Conservation (phyloP, 2,329 filamentous ascomycete genomes). For the Gaeumannomyces tritici region DNA sequence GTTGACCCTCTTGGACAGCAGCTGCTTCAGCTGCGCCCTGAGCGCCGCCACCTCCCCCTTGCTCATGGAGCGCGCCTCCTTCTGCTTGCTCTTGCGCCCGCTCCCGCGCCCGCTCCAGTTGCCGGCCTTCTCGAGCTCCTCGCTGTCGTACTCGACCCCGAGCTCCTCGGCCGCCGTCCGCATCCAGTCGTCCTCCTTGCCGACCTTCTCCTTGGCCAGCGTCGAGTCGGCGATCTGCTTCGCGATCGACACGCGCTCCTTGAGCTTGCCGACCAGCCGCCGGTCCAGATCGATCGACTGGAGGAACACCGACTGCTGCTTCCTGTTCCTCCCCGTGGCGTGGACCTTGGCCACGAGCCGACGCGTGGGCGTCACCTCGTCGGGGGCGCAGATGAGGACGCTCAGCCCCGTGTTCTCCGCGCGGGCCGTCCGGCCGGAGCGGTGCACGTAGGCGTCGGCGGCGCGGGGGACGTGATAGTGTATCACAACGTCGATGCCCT, state of each 20-base stretch:
- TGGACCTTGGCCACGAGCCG: slow-evolving; percentile 85
- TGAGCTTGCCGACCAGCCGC: slow-evolving; percentile 65
- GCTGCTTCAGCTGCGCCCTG: slow-evolving; percentile 60
- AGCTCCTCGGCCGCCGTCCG: slow-evolving; percentile 80
- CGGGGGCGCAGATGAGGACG: slow-evolving; percentile 80
- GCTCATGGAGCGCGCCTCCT: slow-evolving; percentile 53
- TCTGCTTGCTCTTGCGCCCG: slow-evolving; percentile 65
- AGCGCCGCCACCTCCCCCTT: slow-evolving; percentile 66
- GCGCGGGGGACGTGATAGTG: slow-evolving; percentile 93
- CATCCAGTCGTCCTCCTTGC: slow-evolving; percentile 77
- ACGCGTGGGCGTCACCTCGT: slow-evolving; percentile 79
- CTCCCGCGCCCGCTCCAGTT: slow-evolving; percentile 59
- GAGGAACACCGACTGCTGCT: slow-evolving; percentile 46
- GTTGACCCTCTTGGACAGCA: slow-evolving; percentile 69
- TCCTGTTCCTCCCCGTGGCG: slow-evolving; percentile 37
- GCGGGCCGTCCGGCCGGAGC: slow-evolving; percentile 87
- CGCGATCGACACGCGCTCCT: slow-evolving; percentile 68
- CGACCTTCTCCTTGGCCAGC: slow-evolving; percentile 79
- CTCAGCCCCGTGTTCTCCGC: slow-evolving; percentile 69
- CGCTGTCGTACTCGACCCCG: slow-evolving; percentile 86
- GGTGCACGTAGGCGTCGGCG: slow-evolving; percentile 90
- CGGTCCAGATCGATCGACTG: slow-evolving; percentile 77
- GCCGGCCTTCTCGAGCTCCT: slow-evolving; percentile 64
- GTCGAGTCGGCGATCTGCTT: slow-evolving; percentile 77
- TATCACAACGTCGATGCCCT: slow-evolving; percentile 76